Base-by-base conservation (phyloP, 495 filamentous ascomycete species). In the Aspergillus mulundensis region DNA sequence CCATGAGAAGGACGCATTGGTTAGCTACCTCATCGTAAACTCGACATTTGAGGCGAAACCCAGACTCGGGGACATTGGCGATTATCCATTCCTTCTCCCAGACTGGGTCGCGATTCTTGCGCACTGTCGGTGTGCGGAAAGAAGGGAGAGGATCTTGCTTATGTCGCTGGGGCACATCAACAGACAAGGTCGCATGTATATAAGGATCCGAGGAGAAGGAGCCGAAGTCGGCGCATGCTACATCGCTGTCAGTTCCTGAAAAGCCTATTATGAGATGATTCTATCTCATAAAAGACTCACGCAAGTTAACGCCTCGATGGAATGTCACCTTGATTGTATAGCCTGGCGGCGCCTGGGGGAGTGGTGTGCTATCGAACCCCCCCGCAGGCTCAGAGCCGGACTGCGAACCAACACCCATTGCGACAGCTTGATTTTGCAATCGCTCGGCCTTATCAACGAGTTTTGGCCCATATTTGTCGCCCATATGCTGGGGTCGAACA, bases 1-100 rank as follows among this genome's bases (percentile, higher is more conserved):
- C n/a, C n/a, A n/a, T n/a, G n/a, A n/a, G n/a, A n/a, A n/a, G n/a
- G n/a, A n/a, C n/a, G n/a, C n/a, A n/a, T n/a, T n/a, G n/a, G n/a
- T n/a, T n/a, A n/a, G n/a, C n/a, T n/a, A n/a, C n/a, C n/a, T 97
- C 93, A 62, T 97, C 93, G 67, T 88, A 90, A 18, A 97, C 72
- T 34, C 87, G 77, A 40, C 86, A 86, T 65, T 95, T 96, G 43
- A 97, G 73, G 53, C 73, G 77, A 66, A 94, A 93, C 1, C 92
- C 92, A 1, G 80, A 81, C 0, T 82, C 72, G 0, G 92, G 90
- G 0, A 97, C 79, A 61, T 95, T 92, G 44, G 88, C 87, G 30
- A 97, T 85, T 34, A 89, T 81, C 93, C 93, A 97, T 30, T 89
- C 83, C 18, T 81, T 79, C 39, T 95, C 82, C 93, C 93, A 97